Percentiles rank a stretch among this genome's conserved stretches.
Evolutionary conservation across 306 rosid species (phyloP).

Genomic region (Sechiopsis laciniata): DNA sequence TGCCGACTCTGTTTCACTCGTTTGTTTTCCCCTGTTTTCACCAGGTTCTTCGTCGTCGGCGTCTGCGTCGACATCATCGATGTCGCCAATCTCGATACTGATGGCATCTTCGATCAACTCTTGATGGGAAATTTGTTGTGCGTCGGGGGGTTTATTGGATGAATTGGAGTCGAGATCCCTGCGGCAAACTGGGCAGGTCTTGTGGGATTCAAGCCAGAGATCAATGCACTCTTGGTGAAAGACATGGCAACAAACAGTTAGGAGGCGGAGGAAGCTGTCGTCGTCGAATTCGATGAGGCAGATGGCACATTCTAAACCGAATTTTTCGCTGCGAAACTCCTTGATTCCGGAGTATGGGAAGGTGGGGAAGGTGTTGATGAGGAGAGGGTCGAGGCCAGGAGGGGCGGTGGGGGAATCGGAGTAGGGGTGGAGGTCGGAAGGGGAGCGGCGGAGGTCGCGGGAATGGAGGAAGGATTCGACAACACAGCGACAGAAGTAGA

Average conservation of each 20-base stretch:
- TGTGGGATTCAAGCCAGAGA: slow-evolving; percentile 62
- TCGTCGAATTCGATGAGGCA: slow-evolving; percentile 63
- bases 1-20: not conserved
- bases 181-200: slow-evolving; percentile 79
- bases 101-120: slow-evolving; percentile 16
- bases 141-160: slow-evolving; percentile 18
- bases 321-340: slow-evolving; percentile 37
- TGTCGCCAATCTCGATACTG: slow-evolving; percentile 36
- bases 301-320: slow-evolving; percentile 52
- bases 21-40: not conserved
- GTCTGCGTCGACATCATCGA: not conserved
- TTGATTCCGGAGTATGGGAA: slow-evolving; percentile 49
- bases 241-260: slow-evolving; percentile 58
- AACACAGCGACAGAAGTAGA: slow-evolving; percentile 44
- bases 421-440: slow-evolving; percentile 28
- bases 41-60: not conserved
- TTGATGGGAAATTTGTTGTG: not conserved
- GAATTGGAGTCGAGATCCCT: slow-evolving; percentile 42
- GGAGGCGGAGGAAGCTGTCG: slow-evolving; percentile 42
- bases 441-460: slow-evolving; percentile 31
- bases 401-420: slow-evolving; percentile 13
- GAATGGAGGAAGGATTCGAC: slow-evolving; percentile 24
- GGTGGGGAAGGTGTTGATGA: slow-evolving; percentile 47
- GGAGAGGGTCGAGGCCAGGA: slow-evolving; percentile 44
- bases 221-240: slow-evolving; percentile 78